Percentiles rank a stretch among this genome's conserved stretches.
Conservation (phyloP, 2,329 filamentous ascomycete species). For the Verticillium nubilum region DNA sequence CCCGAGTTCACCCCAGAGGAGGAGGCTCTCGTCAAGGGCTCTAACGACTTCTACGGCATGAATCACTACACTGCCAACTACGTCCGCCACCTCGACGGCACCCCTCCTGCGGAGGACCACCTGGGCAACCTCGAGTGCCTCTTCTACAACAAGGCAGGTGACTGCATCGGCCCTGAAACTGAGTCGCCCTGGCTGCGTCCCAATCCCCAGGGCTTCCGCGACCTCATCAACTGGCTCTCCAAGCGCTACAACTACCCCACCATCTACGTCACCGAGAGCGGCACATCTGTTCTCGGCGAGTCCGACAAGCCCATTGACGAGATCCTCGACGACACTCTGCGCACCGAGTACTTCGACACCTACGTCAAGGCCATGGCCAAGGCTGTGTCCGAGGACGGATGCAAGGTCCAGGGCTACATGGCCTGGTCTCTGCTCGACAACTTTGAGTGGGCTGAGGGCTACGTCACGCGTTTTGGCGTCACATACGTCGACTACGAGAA, state of each 20-base stretch:
- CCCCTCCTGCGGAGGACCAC: conserved; percentile 60
- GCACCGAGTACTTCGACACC: conserved; percentile 70
- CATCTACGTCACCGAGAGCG: conserved; percentile 88
- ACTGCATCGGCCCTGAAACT: conserved; percentile 74
- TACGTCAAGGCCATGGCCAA: conserved; percentile 75
- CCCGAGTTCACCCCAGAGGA: conserved; percentile 72
- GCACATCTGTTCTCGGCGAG: conserved; percentile 78
- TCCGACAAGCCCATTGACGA: conserved; percentile 66
- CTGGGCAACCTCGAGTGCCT: conserved; percentile 70
- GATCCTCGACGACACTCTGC: conserved; percentile 77
- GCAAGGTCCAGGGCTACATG: conserved; percentile 74
- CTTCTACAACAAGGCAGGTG: conserved; percentile 65
- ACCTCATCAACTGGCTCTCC: conserved; percentile 71
- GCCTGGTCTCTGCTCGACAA: conserved; percentile 89
- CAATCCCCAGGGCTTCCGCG: conserved; percentile 69
- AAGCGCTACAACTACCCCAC: conserved; percentile 69
- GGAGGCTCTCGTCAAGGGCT: conserved; percentile 68
- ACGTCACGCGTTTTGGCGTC: conserved; percentile 79
- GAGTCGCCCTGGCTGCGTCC: conserved; percentile 78
- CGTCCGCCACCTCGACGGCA: conserved; percentile 64
- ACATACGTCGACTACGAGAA: conserved; percentile 78
- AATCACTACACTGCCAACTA: conserved; percentile 92
- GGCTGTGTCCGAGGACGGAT: conserved; percentile 66
- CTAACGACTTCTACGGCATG: conserved; percentile 92
- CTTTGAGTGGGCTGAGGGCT: conserved; percentile 90